Evolutionary conservation across 2,329 filamentous ascomycete species (phyloP).

Genomic region (Colletotrichum shisoi): DNA sequence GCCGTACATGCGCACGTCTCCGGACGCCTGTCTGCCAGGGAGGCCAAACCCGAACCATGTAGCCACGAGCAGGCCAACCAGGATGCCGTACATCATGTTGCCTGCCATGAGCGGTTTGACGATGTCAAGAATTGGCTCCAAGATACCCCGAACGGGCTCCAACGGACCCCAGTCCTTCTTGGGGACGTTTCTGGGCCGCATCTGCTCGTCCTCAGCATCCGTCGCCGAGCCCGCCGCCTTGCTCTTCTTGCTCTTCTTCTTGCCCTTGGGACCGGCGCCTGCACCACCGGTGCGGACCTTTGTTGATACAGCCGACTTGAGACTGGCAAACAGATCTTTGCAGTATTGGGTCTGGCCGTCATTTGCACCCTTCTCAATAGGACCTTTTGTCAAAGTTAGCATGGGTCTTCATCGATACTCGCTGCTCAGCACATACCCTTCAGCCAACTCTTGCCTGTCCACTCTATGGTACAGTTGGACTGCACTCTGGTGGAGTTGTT

Average conservation of each 20-base stretch:
- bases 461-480: constrained; percentile 90
- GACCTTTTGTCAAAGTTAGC: constrained; percentile 64
- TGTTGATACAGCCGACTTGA: constrained; percentile 76
- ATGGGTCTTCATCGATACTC: not conserved
- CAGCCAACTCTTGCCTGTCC: constrained; percentile 97
- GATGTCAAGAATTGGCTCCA: constrained; percentile 75
- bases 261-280: constrained; percentile 61
- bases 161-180: constrained; percentile 76
- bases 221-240: constrained; percentile 57
- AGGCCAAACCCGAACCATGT: constrained; percentile 75
- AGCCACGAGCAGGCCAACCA: constrained; percentile 76
- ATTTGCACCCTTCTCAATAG: constrained; percentile 94
- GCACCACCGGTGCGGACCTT: constrained; percentile 63
- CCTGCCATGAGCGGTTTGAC: constrained; percentile 75
- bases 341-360: constrained; percentile 87
- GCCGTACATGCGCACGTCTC: constrained; percentile 51
- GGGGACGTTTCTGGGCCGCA: constrained; percentile 53
- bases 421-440: constrained; percentile 70
- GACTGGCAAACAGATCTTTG: constrained; percentile 76
- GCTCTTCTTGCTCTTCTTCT: constrained; percentile 68
- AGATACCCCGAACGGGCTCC: constrained; percentile 75
- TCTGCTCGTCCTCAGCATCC: constrained; percentile 52
- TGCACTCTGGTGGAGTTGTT: constrained; percentile 85
- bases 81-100: constrained; percentile 78
- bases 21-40: constrained; percentile 45